Conservation (phyloP, 1,284 basidiomycete species). For the Pseudomicrostroma phylloplanum region DNA sequence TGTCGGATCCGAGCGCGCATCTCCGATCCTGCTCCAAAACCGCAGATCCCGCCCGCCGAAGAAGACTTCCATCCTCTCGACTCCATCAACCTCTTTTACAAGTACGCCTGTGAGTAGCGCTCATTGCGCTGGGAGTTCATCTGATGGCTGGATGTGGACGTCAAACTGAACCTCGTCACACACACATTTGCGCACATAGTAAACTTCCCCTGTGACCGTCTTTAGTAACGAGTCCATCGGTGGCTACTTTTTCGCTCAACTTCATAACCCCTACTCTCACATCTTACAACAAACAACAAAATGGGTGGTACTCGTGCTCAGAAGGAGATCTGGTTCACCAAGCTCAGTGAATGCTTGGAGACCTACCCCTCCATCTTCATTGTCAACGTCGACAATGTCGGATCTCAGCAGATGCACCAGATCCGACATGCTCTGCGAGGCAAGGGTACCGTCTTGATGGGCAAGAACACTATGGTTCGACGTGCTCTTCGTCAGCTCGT, state of each 20-base stretch:
- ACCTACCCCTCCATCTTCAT: slow-evolving; percentile 93
- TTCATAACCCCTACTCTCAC: background rate
- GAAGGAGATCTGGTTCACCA: slow-evolving; percentile 87
- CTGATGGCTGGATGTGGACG: too few relatives aligned
- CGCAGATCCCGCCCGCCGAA: too few relatives aligned
- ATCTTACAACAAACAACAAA: slow-evolving; percentile 32
- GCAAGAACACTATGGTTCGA: slow-evolving; percentile 99
- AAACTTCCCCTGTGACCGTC: slow-evolving; percentile 5
- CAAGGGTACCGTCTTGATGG: slow-evolving; percentile 96
- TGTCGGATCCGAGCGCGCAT: too few relatives aligned
- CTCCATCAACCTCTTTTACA: too few relatives aligned
- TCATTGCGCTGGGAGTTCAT: too few relatives aligned
- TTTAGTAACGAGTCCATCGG: slow-evolving; percentile 3
- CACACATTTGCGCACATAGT: background rate
- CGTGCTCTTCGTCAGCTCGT: slow-evolving; percentile 89
- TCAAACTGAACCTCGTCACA: background rate
- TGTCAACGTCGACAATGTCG: slow-evolving; percentile 99
- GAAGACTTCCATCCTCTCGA: too few relatives aligned
- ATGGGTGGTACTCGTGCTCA: slow-evolving; percentile 88
- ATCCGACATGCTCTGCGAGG: slow-evolving; percentile 92
- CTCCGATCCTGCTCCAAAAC: too few relatives aligned
- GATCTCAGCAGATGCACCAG: slow-evolving; percentile 97
- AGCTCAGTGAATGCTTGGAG: slow-evolving; percentile 86
- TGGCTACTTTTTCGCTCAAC: background rate
- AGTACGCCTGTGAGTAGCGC: too few relatives aligned